phyloP scores from a whole-genome alignment of 345 rosid species.

The Diplotaxis tenuifolia region DNA sequence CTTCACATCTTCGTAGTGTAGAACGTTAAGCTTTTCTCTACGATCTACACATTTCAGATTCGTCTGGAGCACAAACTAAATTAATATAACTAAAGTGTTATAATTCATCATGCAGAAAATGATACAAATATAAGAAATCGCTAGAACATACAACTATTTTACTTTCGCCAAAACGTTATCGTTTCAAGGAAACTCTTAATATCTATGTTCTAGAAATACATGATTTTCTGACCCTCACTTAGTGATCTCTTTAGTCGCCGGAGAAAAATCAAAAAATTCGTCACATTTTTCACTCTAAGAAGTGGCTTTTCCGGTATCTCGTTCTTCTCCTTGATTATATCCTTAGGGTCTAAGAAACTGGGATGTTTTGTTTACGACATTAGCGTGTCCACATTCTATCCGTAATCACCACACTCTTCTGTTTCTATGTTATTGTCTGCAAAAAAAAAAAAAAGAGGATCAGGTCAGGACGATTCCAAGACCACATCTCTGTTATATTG shows the following conservation, averaged over 20 bases:
- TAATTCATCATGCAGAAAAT: too few species aligned
- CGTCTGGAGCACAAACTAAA: too few species aligned
- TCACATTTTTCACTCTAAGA: conserved; percentile 4
- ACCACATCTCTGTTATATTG: neutral
- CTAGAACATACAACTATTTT: conserved; percentile 12
- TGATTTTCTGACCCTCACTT: neutral
- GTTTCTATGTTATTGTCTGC: conserved; percentile 80
- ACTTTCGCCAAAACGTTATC: neutral
- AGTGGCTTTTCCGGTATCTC: conserved; percentile 24
- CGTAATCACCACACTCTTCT: conserved; percentile 74
- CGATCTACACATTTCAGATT: too few species aligned
- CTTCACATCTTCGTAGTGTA: too few species aligned
- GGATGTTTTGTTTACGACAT: conserved; percentile 86
- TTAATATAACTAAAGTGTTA: too few species aligned
- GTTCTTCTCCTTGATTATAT: conserved; percentile 39
- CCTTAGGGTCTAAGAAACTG: conserved; percentile 57
- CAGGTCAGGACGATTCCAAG: neutral
- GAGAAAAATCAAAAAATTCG: conserved; percentile 24
- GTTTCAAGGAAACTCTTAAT: neutral
- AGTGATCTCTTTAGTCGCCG: conserved; percentile 27
- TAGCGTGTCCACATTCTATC: conserved; percentile 96
- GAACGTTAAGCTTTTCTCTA: too few species aligned
- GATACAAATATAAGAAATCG: neutral
- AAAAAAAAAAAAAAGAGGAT: neutral
- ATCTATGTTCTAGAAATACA: neutral